Evolutionary conservation across 768 basidiomycete species (phyloP).

Genomic region (Hysterangium stoloniferum): DNA sequence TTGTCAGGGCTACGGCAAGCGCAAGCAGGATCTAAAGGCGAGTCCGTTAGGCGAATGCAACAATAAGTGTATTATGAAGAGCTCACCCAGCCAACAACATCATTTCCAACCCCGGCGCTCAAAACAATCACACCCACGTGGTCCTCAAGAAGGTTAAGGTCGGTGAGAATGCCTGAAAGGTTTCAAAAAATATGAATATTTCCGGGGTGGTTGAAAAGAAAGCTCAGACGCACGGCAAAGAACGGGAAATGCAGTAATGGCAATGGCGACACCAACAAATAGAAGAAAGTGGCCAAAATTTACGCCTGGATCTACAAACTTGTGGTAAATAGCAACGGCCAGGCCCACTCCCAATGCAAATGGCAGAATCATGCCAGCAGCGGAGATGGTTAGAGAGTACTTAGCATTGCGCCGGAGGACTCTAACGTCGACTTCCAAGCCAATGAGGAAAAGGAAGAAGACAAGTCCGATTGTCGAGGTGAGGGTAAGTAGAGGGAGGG

Average conservation of each 20-base stretch:
- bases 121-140: conserved; percentile 78
- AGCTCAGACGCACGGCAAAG: conserved; percentile 47
- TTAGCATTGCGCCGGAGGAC: conserved; percentile 57
- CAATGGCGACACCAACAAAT: conserved; percentile 76
- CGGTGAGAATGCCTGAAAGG: conserved; percentile 57
- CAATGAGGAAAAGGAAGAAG: conserved; percentile 77
- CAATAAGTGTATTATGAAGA: neutral
- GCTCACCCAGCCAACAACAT: conserved; percentile 32
- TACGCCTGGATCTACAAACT: conserved; percentile 50
- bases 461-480: conserved; percentile 71
- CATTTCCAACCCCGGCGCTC: conserved; percentile 77
- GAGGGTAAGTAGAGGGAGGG: conserved; percentile 54
- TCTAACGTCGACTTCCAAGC: conserved; percentile 72
- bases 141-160: conserved; percentile 74
- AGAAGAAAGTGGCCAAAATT: conserved; percentile 78
- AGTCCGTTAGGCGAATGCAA: conserved; percentile 13
- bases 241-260: conserved; percentile 78
- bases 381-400: conserved; percentile 50
- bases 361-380: conserved; percentile 65
- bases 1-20: conserved; percentile 76
- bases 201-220: no score
- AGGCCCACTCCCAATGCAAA: conserved; percentile 73
- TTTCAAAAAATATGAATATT: conserved; percentile 15
- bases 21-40: conserved; percentile 77
- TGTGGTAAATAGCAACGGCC: conserved; percentile 65